Conservation (phyloP, 805 yeast species). For the Limtongia smithiae region DNA sequence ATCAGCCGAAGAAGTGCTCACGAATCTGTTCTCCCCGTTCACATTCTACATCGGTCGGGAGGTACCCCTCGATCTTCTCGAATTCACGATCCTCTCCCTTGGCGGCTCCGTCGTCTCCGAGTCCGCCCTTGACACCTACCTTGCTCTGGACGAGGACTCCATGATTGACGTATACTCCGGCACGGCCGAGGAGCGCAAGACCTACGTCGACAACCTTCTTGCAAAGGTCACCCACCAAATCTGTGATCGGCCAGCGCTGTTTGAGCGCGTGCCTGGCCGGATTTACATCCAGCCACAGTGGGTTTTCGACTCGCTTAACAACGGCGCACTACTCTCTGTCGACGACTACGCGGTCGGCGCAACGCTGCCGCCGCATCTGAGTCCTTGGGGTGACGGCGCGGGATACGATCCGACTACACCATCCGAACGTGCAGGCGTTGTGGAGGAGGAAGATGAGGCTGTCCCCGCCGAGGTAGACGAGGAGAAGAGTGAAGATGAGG, state of each 20-base stretch:
- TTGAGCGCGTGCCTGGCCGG: constrained; percentile 79
- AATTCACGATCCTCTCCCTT: constrained; percentile 76
- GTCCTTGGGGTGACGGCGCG: constrained; percentile 98
- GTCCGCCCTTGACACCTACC: constrained; percentile 72
- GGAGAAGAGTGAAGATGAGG: constrained; percentile 52
- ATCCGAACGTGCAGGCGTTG: constrained; percentile 42
- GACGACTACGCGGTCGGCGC: constrained; percentile 90
- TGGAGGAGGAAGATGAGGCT: constrained; percentile 47
- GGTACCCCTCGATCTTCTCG: constrained; percentile 87
- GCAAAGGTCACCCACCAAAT: constrained; percentile 81
- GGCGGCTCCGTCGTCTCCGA: constrained; percentile 88
- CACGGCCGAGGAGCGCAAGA: constrained; percentile 6
- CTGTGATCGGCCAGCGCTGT: constrained; percentile 82
- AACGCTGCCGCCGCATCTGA: constrained; percentile 89
- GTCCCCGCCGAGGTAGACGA: constrained; percentile 52
- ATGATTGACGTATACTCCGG: constrained; percentile 26
- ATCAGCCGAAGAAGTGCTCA: constrained; percentile 46
- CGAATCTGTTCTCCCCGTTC: constrained; percentile 66
- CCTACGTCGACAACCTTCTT: constrained; percentile 14
- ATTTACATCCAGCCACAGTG: constrained; percentile 97
- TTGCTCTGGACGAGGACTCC: constrained; percentile 41
- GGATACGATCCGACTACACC: constrained; percentile 78
- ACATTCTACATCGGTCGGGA: constrained; percentile 90
- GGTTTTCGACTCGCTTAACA: constrained; percentile 89
- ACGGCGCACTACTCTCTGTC: constrained; percentile 68